Conservation (phyloP, 2,329 filamentous ascomycete species). For the Phialocephala subalpina region DNA sequence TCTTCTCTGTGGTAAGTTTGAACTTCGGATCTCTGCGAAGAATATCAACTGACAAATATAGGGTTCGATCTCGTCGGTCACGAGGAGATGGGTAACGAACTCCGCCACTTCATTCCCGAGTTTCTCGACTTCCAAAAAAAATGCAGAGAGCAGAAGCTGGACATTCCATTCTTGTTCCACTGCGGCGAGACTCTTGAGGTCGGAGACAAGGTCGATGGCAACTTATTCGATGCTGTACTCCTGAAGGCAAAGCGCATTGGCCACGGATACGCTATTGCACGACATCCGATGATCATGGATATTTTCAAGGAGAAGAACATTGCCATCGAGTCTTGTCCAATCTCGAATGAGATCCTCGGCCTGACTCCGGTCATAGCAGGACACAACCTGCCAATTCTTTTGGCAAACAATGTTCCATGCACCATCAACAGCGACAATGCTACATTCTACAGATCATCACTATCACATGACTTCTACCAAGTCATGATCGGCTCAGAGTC, state of each 20-base stretch:
- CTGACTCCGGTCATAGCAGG: conserved; percentile 71
- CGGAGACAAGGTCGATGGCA: conserved; percentile 70
- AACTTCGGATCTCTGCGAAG: no score
- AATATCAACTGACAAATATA: conserved; percentile 40
- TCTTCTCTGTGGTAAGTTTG: conserved; percentile 67
- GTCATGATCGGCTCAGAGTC: conserved; percentile 72
- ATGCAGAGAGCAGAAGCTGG: conserved; percentile 56
- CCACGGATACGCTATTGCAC: conserved; percentile 74
- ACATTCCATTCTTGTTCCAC: conserved; percentile 79
- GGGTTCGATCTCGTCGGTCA: conserved; percentile 75
- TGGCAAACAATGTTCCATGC: conserved; percentile 78
- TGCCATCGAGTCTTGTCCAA: conserved; percentile 79
- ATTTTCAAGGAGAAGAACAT: conserved; percentile 69
- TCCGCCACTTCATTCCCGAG: conserved; percentile 61
- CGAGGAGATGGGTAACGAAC: conserved; percentile 70
- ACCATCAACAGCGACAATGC: conserved; percentile 80
- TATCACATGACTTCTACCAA: conserved; percentile 82
- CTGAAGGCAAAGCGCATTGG: conserved; percentile 75
- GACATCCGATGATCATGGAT: conserved; percentile 72
- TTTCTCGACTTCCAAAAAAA: conserved; percentile 63
- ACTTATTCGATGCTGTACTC: conserved; percentile 73
- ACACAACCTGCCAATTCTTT: conserved; percentile 71
- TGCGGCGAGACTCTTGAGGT: conserved; percentile 78
- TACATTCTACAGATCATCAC: conserved; percentile 73
- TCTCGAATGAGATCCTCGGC: conserved; percentile 79